A percentile compares a stretch with the other conserved stretches of the same genome.
Evolutionary conservation across 176 grass and related monocot genomes (phyloP).

Genomic region (Guadua angustifolia): DNA sequence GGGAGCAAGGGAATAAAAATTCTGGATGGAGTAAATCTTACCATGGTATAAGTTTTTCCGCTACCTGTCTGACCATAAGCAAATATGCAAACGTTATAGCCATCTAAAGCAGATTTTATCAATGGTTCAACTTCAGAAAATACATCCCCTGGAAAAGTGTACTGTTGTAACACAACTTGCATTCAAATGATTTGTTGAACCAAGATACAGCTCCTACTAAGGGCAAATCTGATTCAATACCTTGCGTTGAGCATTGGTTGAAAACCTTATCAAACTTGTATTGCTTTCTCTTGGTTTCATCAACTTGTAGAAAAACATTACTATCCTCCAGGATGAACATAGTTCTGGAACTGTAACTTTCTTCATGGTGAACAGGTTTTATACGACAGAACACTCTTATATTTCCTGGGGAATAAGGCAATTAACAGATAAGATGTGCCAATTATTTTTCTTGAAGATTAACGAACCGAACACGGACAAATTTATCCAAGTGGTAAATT

Average conservation of each 20-base stretch:
- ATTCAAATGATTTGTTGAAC: slow-evolving; percentile 32
- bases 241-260: slow-evolving; percentile 74
- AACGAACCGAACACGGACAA: neutral
- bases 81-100: slow-evolving; percentile 96
- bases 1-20: neutral
- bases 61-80: slow-evolving; percentile 96
- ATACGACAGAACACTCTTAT: slow-evolving; percentile 92
- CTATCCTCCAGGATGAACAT: slow-evolving; percentile 69
- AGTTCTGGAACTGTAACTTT: slow-evolving; percentile 47
- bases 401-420: slow-evolving; percentile 62
- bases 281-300: slow-evolving; percentile 82
- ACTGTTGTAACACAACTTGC: slow-evolving; percentile 35
- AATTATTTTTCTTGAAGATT: slow-evolving; percentile 18
- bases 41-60: slow-evolving; percentile 98
- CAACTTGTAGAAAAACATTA: slow-evolving; percentile 68
- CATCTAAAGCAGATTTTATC: slow-evolving; percentile 96
- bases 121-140: slow-evolving; percentile 91
- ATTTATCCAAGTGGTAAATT: neutral
- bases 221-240: slow-evolving; percentile 51
- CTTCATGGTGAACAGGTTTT: slow-evolving; percentile 70
- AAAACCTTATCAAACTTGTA: slow-evolving; percentile 99
- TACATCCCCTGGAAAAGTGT: slow-evolving; percentile 66
- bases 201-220: neutral
- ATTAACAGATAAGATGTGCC: slow-evolving; percentile 20
- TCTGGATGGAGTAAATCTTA: slow-evolving; percentile 53